Evolutionary conservation across 129 eudicot species (phyloP), one percentile per base, ranked within the genome.

Genomic region (Escallonia herrerae): DNA sequence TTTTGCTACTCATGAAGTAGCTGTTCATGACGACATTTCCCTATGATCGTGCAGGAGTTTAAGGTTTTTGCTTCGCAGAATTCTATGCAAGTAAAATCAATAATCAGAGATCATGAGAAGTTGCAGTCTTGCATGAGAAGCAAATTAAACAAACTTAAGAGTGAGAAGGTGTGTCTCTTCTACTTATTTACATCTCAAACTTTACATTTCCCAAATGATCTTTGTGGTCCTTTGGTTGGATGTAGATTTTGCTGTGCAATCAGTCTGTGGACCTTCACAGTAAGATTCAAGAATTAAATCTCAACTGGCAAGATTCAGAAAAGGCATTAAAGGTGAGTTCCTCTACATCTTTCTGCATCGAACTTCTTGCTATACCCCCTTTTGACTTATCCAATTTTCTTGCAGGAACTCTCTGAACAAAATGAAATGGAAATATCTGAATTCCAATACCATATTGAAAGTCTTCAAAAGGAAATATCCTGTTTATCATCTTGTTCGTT

Each of bases 361-460:
- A 53, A 43, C 68, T 44, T 76, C 8, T 46, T 45, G 58, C 62
- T 72, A 62, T 22, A 15, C 37, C 45, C n/a, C 40, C 39, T 5
- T 43, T 15, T 70, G 60, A 63, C 60, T 5, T 48, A 43, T 8
- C 74, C 41, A 40, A 14, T 62, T 52, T 70, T 66, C 15, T 53
- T 68, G 57, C 86, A 94, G 99, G 89, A 81, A 73, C 79, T 83
- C 53, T 77, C 86, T 49, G 84, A 83, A 78, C 45, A 75, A 14
- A 74, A 76, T 62, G 99, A 94, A 80, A 43, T 53, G 56, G 87
- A 94, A 69, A 76, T 42, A 58, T 60, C 78, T 52, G 95, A 82
- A 51, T 60, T 77, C 38, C 52, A 73, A 6, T 83, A 73, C 64
- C 82, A 86, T 65, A 76, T 94, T 66, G 76, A 72, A 82, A 50